Conservation (phyloP, 148 eudicot genomes). For the Cornus suecica region DNA sequence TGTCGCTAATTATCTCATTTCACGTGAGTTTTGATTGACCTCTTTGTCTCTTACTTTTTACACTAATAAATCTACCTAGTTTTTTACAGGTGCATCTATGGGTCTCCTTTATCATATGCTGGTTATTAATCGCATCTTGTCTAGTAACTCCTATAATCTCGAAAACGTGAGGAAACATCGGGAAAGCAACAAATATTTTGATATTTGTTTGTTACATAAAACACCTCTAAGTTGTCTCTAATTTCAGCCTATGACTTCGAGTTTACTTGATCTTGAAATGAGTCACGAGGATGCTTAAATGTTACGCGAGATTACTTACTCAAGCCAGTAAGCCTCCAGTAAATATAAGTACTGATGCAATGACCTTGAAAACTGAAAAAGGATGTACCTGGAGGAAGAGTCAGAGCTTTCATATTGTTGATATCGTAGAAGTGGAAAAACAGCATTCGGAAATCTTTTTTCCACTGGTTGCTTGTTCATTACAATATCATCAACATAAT, state of each 20-base stretch:
- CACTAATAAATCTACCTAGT: no score
- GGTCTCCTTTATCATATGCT: no score
- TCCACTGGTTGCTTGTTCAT: slow-evolving; percentile 42
- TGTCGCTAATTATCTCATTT: no score
- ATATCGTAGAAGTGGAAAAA: slow-evolving; percentile 51
- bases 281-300: background rate
- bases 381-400: slow-evolving; percentile 69
- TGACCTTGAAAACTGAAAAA: slow-evolving; percentile 8
- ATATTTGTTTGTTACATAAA: no score
- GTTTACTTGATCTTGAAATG: background rate
- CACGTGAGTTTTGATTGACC: no score
- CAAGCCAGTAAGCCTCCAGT: background rate
- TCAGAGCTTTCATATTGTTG: slow-evolving; percentile 79
- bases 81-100: no score
- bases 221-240: no score
- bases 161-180: no score
- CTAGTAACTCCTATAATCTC: no score
- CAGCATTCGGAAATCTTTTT: slow-evolving; percentile 51
- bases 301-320: background rate
- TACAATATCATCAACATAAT: slow-evolving; percentile 21
- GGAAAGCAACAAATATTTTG: no score
- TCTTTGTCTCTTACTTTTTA: no score
- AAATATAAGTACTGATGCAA: background rate
- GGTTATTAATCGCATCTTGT: no score
- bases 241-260: background rate